These are phyloP conservation scores for Pichia sp. DNA, from an alignment of 1,139 yeast species.

Conservation along the genomic window DNA sequence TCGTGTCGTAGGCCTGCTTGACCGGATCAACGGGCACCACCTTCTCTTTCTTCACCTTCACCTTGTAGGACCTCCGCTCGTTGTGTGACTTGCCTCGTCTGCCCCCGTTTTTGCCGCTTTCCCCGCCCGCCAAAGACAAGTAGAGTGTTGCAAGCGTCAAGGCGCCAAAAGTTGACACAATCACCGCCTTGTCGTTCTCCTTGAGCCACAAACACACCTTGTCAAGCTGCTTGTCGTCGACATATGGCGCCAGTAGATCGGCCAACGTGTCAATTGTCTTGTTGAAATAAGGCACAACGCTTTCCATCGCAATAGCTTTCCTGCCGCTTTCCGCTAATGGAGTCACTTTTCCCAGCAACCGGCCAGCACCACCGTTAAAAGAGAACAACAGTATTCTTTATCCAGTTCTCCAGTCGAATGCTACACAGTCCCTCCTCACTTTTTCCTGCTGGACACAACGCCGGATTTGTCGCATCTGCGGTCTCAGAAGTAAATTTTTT, in stretches of 20 bases:
- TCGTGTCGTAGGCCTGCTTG: constrained; percentile 5
- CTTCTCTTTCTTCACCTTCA: constrained; percentile 12
- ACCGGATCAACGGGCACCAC: constrained; percentile 12
- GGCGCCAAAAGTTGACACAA: constrained; percentile 8
- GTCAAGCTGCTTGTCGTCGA: constrained; percentile 4
- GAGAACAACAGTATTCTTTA: too few species aligned
- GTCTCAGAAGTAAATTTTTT: constrained; percentile 1
- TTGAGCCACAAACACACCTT: constrained; percentile 4
- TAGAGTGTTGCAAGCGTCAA: constrained; percentile 6
- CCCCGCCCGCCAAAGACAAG: not conserved
- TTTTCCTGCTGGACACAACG: not conserved
- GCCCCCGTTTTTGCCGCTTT: not conserved
- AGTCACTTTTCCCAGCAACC: not conserved
- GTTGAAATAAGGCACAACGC: constrained; percentile 5
- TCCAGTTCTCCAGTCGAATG: too few species aligned
- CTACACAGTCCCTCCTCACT: not conserved
- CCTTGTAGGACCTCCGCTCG: constrained; percentile 1
- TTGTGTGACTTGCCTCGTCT: not conserved
- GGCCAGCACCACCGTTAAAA: too few species aligned
- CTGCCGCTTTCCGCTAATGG: not conserved
- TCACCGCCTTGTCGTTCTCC: constrained; percentile 7
- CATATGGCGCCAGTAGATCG: constrained; percentile 1
- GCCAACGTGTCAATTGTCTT: constrained; percentile 4
- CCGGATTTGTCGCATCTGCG: not conserved
- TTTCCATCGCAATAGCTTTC: not conserved